Conservation (phyloP, 2,329 filamentous ascomycete genomes). For the Penicillium concentricum region DNA sequence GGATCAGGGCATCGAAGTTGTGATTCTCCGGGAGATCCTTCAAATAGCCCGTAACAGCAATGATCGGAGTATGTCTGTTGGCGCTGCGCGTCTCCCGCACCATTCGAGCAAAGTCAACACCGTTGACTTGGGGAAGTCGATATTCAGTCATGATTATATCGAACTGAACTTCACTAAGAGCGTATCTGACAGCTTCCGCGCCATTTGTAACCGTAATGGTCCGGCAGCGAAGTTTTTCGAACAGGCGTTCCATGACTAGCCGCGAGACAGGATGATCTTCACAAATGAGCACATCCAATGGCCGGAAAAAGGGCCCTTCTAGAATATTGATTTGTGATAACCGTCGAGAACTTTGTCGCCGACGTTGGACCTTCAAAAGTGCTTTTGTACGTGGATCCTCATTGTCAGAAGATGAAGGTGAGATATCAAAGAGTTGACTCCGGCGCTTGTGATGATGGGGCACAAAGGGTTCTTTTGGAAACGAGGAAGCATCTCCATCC, state of each 20-base stretch:
- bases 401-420: conserved; percentile 95
- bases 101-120: conserved; percentile 94
- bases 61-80: conserved; percentile 91
- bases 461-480: conserved; percentile 62
- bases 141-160: conserved; percentile 99
- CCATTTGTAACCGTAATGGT: conserved; percentile 90
- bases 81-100: conserved; percentile 94
- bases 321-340: conserved; percentile 86
- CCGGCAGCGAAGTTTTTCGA: conserved; percentile 92
- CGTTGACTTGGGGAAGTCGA: conserved; percentile 90
- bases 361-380: conserved; percentile 84
- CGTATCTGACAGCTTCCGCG: conserved; percentile 86
- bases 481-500: conserved; percentile 73
- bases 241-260: conserved; percentile 96
- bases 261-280: conserved; percentile 96
- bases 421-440: conserved; percentile 94
- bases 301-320: conserved; percentile 82
- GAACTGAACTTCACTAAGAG: conserved; percentile 96
- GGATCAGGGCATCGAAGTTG: conserved; percentile 91
- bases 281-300: conserved; percentile 90
- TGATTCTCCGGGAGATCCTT: conserved; percentile 94
- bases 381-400: conserved; percentile 91
- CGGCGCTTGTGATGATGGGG: conserved; percentile 79
- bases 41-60: conserved; percentile 95
- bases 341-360: conserved; percentile 91